Evolutionary conservation across 768 basidiomycete genomes (phyloP).

Genomic region (Omphalotus guepiniiformis): DNA sequence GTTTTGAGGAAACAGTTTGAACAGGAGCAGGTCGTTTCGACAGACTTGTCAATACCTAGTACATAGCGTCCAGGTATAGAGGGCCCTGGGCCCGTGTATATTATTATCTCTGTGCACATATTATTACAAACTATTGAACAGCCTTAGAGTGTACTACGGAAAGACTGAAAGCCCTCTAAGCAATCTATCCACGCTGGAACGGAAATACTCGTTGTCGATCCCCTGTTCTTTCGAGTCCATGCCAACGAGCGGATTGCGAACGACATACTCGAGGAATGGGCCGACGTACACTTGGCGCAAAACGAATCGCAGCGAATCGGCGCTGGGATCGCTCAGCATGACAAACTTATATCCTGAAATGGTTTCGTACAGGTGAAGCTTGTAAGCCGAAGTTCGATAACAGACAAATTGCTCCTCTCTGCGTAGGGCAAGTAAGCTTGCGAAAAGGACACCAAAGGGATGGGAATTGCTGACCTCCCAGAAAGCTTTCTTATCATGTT

Average conservation of each 20-base stretch:
- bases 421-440: neutral
- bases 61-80: no score
- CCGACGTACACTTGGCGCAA: slow-evolving; percentile 90
- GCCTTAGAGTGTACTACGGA: neutral
- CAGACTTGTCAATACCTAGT: no score
- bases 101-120: neutral
- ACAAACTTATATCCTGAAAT: slow-evolving; percentile 92
- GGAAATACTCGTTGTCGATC: slow-evolving; percentile 91
- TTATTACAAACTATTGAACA: slow-evolving; percentile 41
- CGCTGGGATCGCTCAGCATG: slow-evolving; percentile 83
- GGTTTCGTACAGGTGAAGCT: slow-evolving; percentile 90
- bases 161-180: slow-evolving; percentile 56
- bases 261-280: slow-evolving; percentile 91
- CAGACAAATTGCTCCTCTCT: slow-evolving; percentile 91
- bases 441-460: neutral
- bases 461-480: slow-evolving; percentile 58
- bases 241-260: slow-evolving; percentile 81
- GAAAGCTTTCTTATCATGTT: slow-evolving; percentile 97
- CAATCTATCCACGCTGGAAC: slow-evolving; percentile 72
- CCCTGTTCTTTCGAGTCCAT: slow-evolving; percentile 84
- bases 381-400: slow-evolving; percentile 90
- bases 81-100: no score
- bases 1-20: slow-evolving; percentile 81
- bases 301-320: slow-evolving; percentile 78
- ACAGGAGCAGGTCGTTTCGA: slow-evolving; percentile 34